A percentile compares a stretch with the other conserved stretches of the same genome.
phyloP scores from a whole-genome alignment of 2,329 filamentous ascomycete genomes.

The Hortaea werneckii region DNA sequence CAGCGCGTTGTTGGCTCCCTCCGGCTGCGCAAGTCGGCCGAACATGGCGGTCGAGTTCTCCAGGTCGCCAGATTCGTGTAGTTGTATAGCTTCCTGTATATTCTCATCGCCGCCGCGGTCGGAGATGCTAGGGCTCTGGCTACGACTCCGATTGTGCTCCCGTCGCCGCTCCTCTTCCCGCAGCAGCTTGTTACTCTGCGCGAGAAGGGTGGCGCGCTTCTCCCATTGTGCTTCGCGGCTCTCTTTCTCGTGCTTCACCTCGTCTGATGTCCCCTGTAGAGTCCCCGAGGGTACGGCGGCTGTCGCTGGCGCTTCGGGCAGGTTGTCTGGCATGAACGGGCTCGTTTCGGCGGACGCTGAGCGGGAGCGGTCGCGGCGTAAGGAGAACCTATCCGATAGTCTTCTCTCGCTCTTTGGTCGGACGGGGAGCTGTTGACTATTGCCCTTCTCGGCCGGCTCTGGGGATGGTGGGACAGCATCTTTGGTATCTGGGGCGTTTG shows the following conservation, averaged over 20 bases:
- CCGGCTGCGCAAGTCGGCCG: slow-evolving; percentile 68
- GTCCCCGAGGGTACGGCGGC: slow-evolving; percentile 27
- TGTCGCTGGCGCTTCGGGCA: slow-evolving; percentile 76
- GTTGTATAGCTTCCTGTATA: slow-evolving; percentile 89
- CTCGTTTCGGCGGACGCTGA: slow-evolving; percentile 49
- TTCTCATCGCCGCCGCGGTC: slow-evolving; percentile 40
- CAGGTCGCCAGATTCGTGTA: slow-evolving; percentile 79
- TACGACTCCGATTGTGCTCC: slow-evolving; percentile 6
- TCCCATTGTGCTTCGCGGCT: slow-evolving; percentile 75
- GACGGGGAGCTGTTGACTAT: slow-evolving; percentile 11
- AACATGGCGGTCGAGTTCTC: slow-evolving; percentile 77
- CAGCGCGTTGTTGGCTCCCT: slow-evolving; percentile 80
- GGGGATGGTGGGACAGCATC: slow-evolving; percentile 4
- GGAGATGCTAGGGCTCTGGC: slow-evolving; percentile 28
- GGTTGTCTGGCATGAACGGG: slow-evolving; percentile 64
- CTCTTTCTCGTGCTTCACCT: slow-evolving; percentile 28
- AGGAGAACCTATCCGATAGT: slow-evolving; percentile 61
- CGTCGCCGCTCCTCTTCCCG: slow-evolving; percentile 19
- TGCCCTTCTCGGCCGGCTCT: slow-evolving; percentile 5
- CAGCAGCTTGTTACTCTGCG: slow-evolving; percentile 41
- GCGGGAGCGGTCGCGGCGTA: slow-evolving; percentile 47
- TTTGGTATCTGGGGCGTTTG: slow-evolving; percentile 20
- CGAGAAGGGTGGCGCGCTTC: slow-evolving; percentile 81
- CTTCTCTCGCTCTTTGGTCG: slow-evolving; percentile 31
- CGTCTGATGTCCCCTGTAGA: slow-evolving; percentile 21